Evolutionary conservation across 2,329 filamentous ascomycete species (phyloP).

Genomic region (Nigrograna mackinnonii): DNA sequence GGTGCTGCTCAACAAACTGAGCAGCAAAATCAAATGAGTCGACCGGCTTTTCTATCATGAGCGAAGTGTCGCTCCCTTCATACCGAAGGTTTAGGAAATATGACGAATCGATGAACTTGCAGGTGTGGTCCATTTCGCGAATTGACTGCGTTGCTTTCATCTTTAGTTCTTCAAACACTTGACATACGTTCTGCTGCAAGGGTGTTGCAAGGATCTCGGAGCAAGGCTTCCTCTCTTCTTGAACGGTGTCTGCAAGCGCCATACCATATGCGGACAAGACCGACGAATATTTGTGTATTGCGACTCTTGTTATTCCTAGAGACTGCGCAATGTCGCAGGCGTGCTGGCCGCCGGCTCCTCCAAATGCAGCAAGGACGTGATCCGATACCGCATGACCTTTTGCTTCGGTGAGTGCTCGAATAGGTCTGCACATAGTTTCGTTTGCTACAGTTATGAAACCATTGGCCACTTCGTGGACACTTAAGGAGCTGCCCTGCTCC

Average conservation of each 20-base stretch:
- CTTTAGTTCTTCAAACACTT: slow-evolving; percentile 50
- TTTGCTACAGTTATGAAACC: slow-evolving; percentile 87
- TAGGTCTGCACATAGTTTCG: slow-evolving; percentile 84
- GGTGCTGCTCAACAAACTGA: slow-evolving; percentile 80
- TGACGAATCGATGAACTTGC: slow-evolving; percentile 51
- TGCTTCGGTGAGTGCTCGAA: slow-evolving; percentile 83
- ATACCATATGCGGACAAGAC: slow-evolving; percentile 88
- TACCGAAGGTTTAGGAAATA: slow-evolving; percentile 93
- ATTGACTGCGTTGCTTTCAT: background rate
- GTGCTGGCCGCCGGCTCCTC: slow-evolving; percentile 86
- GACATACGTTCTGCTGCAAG: too few species aligned
- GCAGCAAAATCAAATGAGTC: slow-evolving; percentile 78
- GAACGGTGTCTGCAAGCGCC: slow-evolving; percentile 84
- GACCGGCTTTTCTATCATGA: slow-evolving; percentile 78
- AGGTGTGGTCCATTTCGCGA: slow-evolving; percentile 47
- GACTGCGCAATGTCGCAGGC: slow-evolving; percentile 84
- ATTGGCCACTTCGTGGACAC: slow-evolving; percentile 77
- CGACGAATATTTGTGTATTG: slow-evolving; percentile 83
- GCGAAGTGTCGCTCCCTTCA: slow-evolving; percentile 76
- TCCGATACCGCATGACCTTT: slow-evolving; percentile 85
- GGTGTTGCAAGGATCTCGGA: slow-evolving; percentile 30
- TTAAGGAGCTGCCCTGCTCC: slow-evolving; percentile 63
- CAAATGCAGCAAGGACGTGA: slow-evolving; percentile 84
- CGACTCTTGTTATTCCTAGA: slow-evolving; percentile 76
- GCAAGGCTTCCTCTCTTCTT: slow-evolving; percentile 70